A percentile compares a stretch with the other conserved stretches of the same genome.
phyloP scores from a whole-genome alignment of 495 filamentous ascomycete genomes.

The Lasiosphaeriaceae sp. region DNA sequence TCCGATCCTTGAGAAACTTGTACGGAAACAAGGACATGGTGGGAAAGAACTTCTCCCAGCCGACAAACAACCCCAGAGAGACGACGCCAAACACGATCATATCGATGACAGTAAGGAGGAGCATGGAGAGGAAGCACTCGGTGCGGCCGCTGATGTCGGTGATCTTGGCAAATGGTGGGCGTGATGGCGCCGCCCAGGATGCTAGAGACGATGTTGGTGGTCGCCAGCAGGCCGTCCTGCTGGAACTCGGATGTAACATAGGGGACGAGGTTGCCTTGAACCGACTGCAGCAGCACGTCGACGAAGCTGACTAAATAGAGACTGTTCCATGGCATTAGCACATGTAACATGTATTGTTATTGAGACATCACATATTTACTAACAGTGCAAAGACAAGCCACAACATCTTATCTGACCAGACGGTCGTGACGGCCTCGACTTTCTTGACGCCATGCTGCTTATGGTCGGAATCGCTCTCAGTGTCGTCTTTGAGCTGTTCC shows the following conservation, averaged over 20 bases:
- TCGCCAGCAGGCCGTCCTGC: conserved; percentile 49
- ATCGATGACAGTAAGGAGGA: conserved; percentile 20
- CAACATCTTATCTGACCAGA: conserved; percentile 32
- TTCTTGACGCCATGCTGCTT: conserved; percentile 38
- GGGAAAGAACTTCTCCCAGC: conserved; percentile 52
- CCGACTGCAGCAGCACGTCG: conserved; percentile 31
- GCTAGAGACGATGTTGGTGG: conserved; percentile 44
- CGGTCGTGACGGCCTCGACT: conserved; percentile 38
- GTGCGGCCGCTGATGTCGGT: conserved; percentile 31
- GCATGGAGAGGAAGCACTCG: conserved; percentile 24
- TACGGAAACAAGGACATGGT: conserved; percentile 54
- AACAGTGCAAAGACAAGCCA: neutral
- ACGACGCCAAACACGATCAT: conserved; percentile 50
- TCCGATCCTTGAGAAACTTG: conserved; percentile 53
- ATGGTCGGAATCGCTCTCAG: conserved; percentile 1
- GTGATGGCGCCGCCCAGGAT: conserved; percentile 19
- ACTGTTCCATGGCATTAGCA: conserved; percentile 6
- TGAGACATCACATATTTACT: neutral
- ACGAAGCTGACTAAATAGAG: conserved; percentile 31
- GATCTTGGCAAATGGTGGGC: conserved; percentile 30
- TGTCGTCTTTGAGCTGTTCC: conserved; percentile 23
- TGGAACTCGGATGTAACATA: conserved; percentile 48
- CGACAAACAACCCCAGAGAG: conserved; percentile 49
- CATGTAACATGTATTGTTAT: neutral
- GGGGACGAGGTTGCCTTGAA: conserved; percentile 29